Percentiles rank a stretch among this genome's conserved stretches.
Evolutionary conservation across 129 eudicot genomes (phyloP).

Genomic region (Pulicaria dysenterica): DNA sequence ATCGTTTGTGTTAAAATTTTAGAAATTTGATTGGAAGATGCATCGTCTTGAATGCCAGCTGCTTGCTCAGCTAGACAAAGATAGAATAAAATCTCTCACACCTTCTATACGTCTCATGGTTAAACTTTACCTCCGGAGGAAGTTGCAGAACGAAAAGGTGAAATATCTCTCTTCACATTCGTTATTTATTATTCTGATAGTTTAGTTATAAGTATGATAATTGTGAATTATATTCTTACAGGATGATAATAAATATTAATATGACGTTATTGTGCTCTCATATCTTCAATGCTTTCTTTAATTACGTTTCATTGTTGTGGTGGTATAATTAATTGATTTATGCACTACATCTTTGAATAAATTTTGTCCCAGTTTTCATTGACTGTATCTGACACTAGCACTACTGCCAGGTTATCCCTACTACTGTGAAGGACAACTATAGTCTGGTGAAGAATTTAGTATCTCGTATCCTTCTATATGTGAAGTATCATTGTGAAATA

Average conservation of each 20-base stretch:
- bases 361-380: background rate
- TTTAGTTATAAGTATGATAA: conserved; percentile 1
- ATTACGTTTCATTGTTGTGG: background rate
- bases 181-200: background rate
- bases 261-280: conserved; percentile 1
- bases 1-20: conserved; percentile 26
- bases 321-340: background rate
- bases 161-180: conserved; percentile 1
- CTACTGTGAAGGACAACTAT: conserved; percentile 73
- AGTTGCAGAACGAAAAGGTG: conserved; percentile 80
- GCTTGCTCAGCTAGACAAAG: conserved; percentile 66
- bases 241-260: background rate
- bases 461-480: conserved; percentile 79
- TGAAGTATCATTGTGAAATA: background rate
- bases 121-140: conserved; percentile 63
- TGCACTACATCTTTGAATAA: background rate
- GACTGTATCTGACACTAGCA: conserved; percentile 15
- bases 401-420: conserved; percentile 55
- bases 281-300: background rate
- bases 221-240: background rate
- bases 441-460: conserved; percentile 75
- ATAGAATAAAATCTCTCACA: conserved; percentile 66
- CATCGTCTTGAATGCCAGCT: conserved; percentile 77
- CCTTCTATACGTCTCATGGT: conserved; percentile 88
- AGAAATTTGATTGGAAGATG: conserved; percentile 94